phyloP scores from a whole-genome alignment of 805 yeast genomes.

The Wickerhamomyces pijperi region DNA sequence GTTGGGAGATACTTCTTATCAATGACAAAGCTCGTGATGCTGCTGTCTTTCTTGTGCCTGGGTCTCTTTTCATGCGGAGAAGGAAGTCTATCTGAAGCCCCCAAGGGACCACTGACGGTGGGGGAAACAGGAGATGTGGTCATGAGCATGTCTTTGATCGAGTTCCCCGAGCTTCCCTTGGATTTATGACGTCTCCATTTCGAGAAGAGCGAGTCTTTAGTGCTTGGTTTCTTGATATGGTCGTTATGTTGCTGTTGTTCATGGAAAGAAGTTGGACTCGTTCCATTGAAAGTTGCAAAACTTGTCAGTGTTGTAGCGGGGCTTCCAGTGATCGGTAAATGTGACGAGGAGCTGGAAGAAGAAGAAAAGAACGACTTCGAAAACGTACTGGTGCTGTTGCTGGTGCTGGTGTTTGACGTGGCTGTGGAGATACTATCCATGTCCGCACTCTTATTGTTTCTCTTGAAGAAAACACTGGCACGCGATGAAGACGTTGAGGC shows the following conservation, averaged over 20 bases:
- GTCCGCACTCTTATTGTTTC: not conserved
- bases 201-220: not conserved
- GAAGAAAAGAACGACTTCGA: conserved; percentile 40
- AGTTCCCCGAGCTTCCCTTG: not conserved
- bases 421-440: no score
- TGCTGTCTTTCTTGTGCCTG: not conserved
- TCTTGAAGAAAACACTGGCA: not conserved
- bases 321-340: conserved; percentile 3
- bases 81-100: not conserved
- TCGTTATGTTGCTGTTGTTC: not conserved
- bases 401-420: no score
- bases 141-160: not conserved
- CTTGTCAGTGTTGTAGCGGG: not conserved
- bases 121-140: not conserved
- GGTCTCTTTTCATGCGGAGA: not conserved
- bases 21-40: conserved; percentile 13
- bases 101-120: no score
- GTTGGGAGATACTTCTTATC: conserved; percentile 29
- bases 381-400: conserved; percentile 51
- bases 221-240: conserved; percentile 1
- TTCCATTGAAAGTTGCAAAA: no score
- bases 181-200: not conserved
- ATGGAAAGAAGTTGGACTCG: not conserved
- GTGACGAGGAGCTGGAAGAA: conserved; percentile 25
- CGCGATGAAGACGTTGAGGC: conserved; percentile 31